Base-by-base conservation (phyloP, 495 filamentous ascomycete genomes). In the Pseudotulostoma volvatum region DNA sequence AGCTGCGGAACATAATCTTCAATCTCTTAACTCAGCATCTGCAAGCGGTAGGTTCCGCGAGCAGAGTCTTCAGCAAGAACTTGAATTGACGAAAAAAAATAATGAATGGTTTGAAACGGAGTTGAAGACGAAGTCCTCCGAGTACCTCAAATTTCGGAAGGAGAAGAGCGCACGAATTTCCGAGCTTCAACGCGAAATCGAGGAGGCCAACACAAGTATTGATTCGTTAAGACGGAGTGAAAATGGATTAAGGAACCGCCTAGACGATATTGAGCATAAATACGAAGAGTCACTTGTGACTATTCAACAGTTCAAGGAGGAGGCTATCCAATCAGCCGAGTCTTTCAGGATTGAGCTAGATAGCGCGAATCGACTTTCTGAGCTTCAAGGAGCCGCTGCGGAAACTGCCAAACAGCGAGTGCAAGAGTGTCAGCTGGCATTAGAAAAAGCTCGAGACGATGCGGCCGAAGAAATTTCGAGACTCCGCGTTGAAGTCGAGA, bases 101-200 rank as follows among this genome's bases (percentile, higher is more conserved):
- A 86, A 84, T 44, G 92, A 96, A 41, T 96, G 84, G 80, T 76
- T 85, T 34, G 84, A 92, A 42, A 72, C 66, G 16, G 92, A 96
- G 55, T 64, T 96, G 16, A 87, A 92, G 60, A 86, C 83, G 0
- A 93, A 93, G 56, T 74, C 64, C 33, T 72, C 73, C 21, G 92
- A 96, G 48, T 73, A 82, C 33, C 70, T 84, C 41, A 94, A 87
- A 45, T 92, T 81, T 64, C 76, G 92, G 40, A 96, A 94, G 48
- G 90, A 99, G 53, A 96, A 95, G 67, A 76, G 77, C 46, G 73
- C 82, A 0, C 77, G 81, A 14, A 80, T 95, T 46, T 64, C 84
- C 8, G 81, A 88, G 50, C 73, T 99, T 19, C 83, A 95, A 52
- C 81, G 84, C 11, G 71, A 79, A 36, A 82, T 87, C 45, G 88